Base-by-base conservation (phyloP, 345 rosid species). In the Gossypium rotundifolium region DNA sequence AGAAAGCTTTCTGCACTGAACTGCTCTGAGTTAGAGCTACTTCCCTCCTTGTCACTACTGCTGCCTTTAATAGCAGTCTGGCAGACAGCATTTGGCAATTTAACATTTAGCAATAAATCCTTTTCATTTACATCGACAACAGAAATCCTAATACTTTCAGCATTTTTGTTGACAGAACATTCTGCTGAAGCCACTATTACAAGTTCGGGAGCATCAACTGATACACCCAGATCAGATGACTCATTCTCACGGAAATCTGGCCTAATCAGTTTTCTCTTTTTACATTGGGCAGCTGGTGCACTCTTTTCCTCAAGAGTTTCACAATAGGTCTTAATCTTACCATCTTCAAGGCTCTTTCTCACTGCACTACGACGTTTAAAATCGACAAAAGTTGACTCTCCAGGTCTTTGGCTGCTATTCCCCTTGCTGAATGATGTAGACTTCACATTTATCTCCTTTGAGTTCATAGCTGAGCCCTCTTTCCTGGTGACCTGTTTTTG, bases 261-360 rank as follows among this genome's bases (percentile, higher is more conserved):
- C 79, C 94, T 81, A 65, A 83, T 48, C 74, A 90, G 53, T 87
- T 79, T 90, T 81, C 88, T 85, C 82, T 72, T 84, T 77, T 84
- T 88, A 23, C 17, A 33, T 58, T 59, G 84, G 62, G 66, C 67
- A 22, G 33, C 45, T 4, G 58, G 23, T 20, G 71, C 44, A 49
- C 63, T 67, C 66, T 29, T 44, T n/a, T 25, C 73, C 7, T 65
- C 54, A 27, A 51, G 25, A 73, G 8, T 62, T 45, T n/a, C 69
- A 61, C 60, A 73, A 61, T 42, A 13, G 40, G 51, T 44, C 75
- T 27, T 52, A 27, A 71, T 55, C 75, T 71, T 72, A 14, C 70
- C 65, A 65, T 76, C 79, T 67, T 55, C 70, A 14, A 20, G 48
- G 66, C 3, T 55, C 70, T 82, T 83, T 29, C 52, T 76, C 42